Evolutionary conservation across 176 grass and related monocot species (phyloP).

Genomic region (Otatea glauca): DNA sequence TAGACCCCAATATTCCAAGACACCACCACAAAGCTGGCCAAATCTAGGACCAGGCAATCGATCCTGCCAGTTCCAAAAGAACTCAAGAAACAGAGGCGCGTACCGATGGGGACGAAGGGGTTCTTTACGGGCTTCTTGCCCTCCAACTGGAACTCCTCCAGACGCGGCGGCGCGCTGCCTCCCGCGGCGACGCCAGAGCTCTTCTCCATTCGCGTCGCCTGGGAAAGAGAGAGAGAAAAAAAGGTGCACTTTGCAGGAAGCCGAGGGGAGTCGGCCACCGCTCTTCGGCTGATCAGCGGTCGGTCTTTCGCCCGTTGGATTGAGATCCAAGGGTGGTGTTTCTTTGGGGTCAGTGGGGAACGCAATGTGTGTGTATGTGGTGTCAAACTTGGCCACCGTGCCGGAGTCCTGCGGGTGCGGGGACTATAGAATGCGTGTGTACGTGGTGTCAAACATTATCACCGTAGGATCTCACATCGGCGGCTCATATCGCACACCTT

Average conservation of each 20-base stretch:
- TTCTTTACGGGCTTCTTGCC: slow-evolving; percentile 91
- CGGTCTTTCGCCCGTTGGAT: slow-evolving; percentile 33
- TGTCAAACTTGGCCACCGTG: slow-evolving; percentile 29
- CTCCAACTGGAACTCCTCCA: slow-evolving; percentile 55
- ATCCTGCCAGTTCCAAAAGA: not conserved
- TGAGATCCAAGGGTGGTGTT: not conserved
- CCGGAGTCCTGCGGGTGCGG: no score
- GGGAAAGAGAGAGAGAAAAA: not conserved
- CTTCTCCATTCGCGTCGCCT: slow-evolving; percentile 48
- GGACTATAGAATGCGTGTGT: no score
- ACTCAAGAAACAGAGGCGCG: not conserved
- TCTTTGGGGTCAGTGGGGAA: not conserved
- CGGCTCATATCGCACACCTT: no score
- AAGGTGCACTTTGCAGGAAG: not conserved
- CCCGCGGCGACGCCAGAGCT: slow-evolving; percentile 30
- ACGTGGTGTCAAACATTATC: no score
- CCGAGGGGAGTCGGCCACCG: not conserved
- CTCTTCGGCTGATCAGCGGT: no score
- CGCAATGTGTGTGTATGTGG: not conserved
- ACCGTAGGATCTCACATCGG: no score
- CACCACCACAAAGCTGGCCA: not conserved
- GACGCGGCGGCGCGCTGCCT: slow-evolving; percentile 28
- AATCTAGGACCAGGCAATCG: not conserved
- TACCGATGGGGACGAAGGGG: slow-evolving; percentile 96
- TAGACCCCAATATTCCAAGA: not conserved